A percentile compares a stretch with the other conserved stretches of the same genome.
Evolutionary conservation across 192 early-diverging fungal genomes (phyloP).

Genomic region (Diversispora epigaea): DNA sequence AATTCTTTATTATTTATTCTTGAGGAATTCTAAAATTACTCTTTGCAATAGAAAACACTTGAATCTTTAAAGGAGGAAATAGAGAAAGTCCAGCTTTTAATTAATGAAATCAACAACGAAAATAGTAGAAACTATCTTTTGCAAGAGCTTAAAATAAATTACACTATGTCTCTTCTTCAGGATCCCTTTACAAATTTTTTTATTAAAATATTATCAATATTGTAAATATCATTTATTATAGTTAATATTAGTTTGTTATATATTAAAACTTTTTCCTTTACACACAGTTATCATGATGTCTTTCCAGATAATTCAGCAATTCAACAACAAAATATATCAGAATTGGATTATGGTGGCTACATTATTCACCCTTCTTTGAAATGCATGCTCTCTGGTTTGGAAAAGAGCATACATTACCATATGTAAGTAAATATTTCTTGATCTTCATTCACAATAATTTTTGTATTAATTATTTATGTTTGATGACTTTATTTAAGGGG

Average conservation of each 20-base stretch:
- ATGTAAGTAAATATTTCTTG: conserved; percentile 9
- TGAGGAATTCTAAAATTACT: conserved; percentile 5
- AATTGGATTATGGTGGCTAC: conserved; percentile 13
- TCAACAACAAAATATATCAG: conserved; percentile 17
- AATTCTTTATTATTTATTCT: conserved; percentile 6
- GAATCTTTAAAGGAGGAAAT: background rate
- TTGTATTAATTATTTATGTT: background rate
- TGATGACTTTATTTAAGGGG: conserved; percentile 26
- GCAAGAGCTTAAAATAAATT: background rate
- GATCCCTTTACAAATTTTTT: conserved; percentile 9
- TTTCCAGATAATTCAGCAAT: conserved; percentile 11
- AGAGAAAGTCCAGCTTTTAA: background rate
- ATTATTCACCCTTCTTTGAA: conserved; percentile 13
- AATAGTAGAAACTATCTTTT: background rate
- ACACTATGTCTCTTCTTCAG: background rate
- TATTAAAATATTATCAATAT: conserved; percentile 21
- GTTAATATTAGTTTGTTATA: background rate
- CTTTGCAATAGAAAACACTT: conserved; percentile 17
- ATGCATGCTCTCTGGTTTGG: background rate
- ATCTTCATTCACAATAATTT: background rate
- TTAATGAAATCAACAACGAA: conserved; percentile 4
- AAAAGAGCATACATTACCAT: background rate
- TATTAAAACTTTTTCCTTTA: conserved; percentile 3
- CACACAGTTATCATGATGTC: background rate
- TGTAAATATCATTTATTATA: conserved; percentile 23